phyloP scores from a whole-genome alignment of 2,329 filamentous ascomycete species.

The Pseudogymnoascus sp. region DNA sequence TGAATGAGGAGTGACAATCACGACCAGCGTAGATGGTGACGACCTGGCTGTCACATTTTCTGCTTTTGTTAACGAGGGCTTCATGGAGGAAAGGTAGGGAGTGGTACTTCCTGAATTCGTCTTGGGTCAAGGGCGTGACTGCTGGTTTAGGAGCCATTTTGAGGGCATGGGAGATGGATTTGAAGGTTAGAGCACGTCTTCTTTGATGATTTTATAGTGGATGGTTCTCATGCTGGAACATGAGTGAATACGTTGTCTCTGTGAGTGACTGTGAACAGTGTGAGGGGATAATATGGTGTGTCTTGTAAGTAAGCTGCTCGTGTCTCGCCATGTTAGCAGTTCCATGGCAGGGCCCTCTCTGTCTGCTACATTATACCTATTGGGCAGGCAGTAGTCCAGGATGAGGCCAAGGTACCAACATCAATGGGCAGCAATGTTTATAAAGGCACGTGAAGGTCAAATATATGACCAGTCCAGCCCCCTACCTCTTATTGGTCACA shows the following conservation, averaged over 20 bases:
- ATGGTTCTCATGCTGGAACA: background rate
- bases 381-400: background rate
- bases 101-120: background rate
- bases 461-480: background rate
- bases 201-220: background rate
- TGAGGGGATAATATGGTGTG: background rate
- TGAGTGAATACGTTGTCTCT: background rate
- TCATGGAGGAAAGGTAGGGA: background rate
- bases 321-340: background rate
- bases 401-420: background rate
- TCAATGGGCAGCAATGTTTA: background rate
- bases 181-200: background rate
- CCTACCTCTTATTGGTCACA: background rate
- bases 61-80: background rate
- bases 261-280: background rate
- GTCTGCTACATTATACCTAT: background rate
- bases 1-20: background rate
- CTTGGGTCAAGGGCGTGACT: background rate
- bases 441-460: background rate
- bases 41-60: background rate
- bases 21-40: slow-evolving; percentile 1
- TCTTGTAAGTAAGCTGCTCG: background rate
- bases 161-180: background rate
- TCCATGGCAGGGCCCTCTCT: background rate
- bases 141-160: background rate